Conservation (phyloP, 768 basidiomycete genomes). For the Amanita polypyramis region DNA sequence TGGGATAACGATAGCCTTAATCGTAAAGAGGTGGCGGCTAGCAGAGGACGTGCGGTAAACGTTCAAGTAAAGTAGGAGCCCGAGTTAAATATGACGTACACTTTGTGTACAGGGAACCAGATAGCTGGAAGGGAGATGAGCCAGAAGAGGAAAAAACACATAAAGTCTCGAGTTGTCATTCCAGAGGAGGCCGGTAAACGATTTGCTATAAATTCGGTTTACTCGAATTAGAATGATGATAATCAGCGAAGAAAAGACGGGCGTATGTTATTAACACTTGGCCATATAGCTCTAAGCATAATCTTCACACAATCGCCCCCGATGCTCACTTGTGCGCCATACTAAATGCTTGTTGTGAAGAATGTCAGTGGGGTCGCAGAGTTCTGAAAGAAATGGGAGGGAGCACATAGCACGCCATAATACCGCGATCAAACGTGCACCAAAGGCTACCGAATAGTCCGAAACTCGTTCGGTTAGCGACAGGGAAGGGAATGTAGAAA, state of each 20-base stretch:
- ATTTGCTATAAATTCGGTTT: constrained; percentile 36
- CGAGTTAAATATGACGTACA: constrained; percentile 30
- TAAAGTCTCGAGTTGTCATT: constrained; percentile 60
- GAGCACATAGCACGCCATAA: constrained; percentile 54
- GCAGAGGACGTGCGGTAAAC: background rate
- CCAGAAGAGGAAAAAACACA: constrained; percentile 87
- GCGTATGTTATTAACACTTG: constrained; percentile 58
- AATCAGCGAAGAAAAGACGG: constrained; percentile 15
- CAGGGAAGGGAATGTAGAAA: constrained; percentile 70
- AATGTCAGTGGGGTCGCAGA: background rate
- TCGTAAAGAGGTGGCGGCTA: constrained; percentile 69
- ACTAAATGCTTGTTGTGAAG: constrained; percentile 49
- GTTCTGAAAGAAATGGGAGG: too few species aligned
- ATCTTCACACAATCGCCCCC: constrained; percentile 69
- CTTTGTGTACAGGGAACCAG: constrained; percentile 77
- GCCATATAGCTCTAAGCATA: constrained; percentile 72
- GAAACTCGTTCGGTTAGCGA: constrained; percentile 66
- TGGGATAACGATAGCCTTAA: constrained; percentile 68
- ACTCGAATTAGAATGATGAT: background rate
- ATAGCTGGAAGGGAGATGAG: constrained; percentile 68
- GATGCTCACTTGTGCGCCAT: constrained; percentile 72
- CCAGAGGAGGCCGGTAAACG: constrained; percentile 61
- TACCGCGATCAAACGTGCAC: constrained; percentile 70
- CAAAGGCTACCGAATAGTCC: constrained; percentile 71
- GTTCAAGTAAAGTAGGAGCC: background rate